A percentile compares a stretch with the other conserved stretches of the same genome.
Conservation (phyloP, 495 filamentous ascomycete genomes). For the Sphaerosporella brunnea region DNA sequence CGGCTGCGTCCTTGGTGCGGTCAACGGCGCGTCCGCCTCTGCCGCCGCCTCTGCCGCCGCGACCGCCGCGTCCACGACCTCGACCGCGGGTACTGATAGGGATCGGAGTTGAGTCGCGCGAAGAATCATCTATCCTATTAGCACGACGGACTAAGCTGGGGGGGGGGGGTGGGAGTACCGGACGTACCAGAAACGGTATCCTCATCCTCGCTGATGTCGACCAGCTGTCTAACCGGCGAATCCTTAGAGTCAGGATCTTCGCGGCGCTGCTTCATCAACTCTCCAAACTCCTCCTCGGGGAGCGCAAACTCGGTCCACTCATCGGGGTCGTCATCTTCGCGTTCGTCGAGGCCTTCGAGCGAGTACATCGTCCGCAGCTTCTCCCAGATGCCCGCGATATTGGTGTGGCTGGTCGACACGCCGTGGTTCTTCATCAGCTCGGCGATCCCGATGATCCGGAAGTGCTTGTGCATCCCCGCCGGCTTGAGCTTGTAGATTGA, state of each 20-base stretch:
- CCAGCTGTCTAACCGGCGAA: constrained; percentile 34
- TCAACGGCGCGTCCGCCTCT: too few species aligned
- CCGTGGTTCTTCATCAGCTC: constrained; percentile 75
- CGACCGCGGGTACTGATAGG: constrained; percentile 29
- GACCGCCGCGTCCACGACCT: too few species aligned
- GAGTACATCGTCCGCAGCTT: constrained; percentile 76
- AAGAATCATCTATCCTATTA: constrained; percentile 23
- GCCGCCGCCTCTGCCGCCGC: too few species aligned
- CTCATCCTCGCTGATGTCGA: constrained; percentile 15
- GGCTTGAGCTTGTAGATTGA: constrained; percentile 74
- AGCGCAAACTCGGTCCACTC: constrained; percentile 52
- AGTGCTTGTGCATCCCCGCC: constrained; percentile 96
- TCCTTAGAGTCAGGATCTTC: constrained; percentile 41
- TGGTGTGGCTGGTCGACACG: constrained; percentile 65
- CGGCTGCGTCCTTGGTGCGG: too few species aligned
- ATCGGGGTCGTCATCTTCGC: constrained; percentile 40
- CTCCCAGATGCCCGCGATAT: constrained; percentile 75
- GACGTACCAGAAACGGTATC: constrained; percentile 17
- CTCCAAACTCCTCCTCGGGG: constrained; percentile 59
- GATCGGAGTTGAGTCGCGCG: constrained; percentile 32
- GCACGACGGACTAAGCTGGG: not conserved
- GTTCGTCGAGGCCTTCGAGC: constrained; percentile 71
- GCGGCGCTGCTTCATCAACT: constrained; percentile 51
- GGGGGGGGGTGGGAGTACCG: constrained; percentile 14
- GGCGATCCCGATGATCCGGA: constrained; percentile 79